Evolutionary conservation across 306 rosid species (phyloP).

Genomic region (Cyamopsis tetragonoloba): DNA sequence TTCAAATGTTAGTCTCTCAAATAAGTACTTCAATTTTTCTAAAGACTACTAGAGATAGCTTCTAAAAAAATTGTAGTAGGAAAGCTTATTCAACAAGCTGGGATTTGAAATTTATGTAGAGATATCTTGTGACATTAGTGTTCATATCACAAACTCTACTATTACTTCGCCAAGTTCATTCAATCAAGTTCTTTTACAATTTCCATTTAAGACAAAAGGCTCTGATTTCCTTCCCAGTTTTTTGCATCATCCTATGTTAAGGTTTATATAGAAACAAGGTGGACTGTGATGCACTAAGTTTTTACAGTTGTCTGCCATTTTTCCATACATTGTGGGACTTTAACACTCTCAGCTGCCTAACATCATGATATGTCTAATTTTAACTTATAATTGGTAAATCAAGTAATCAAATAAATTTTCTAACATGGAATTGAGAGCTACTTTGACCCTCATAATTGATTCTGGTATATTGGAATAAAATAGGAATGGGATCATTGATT

Average conservation of each 20-base stretch:
- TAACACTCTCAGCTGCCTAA: neutral
- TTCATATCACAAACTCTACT: no score
- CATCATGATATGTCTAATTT: neutral
- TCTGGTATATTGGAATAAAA: neutral
- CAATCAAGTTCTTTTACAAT: no score
- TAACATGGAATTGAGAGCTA: neutral
- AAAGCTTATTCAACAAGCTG: no score
- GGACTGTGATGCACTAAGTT: neutral
- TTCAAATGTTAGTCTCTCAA: no score
- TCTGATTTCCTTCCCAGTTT: neutral
- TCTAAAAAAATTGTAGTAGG: no score
- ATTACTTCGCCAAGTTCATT: no score
- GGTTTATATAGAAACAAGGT: neutral
- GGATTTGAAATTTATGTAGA: no score
- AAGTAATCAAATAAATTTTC: neutral
- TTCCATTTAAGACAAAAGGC: neutral
- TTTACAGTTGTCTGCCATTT: neutral
- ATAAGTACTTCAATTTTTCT: no score
- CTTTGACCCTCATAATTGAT: neutral
- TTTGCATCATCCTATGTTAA: neutral
- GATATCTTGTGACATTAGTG: no score
- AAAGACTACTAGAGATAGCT: no score
- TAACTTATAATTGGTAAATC: neutral
- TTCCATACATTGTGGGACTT: neutral
- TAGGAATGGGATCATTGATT: constrained; percentile 1